Conservation (phyloP, 106 monocot species). For the Posidonia australis region DNA sequence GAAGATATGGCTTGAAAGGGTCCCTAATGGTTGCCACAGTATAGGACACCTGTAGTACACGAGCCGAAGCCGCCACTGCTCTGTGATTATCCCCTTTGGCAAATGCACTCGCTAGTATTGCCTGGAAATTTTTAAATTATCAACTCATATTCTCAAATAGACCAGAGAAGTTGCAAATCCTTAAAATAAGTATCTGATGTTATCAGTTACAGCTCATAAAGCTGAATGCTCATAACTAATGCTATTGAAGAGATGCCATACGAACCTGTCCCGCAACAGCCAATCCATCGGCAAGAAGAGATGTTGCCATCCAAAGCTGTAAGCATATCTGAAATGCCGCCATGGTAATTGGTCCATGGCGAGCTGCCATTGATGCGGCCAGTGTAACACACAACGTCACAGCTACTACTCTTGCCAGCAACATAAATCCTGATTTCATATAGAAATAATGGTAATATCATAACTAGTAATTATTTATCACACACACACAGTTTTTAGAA, state of each 20-base stretch:
- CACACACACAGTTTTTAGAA: too few relatives aligned
- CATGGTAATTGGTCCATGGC: conserved; percentile 59
- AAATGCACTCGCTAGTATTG: conserved; percentile 78
- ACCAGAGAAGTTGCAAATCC: neutral
- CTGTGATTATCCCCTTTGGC: conserved; percentile 51
- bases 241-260: neutral
- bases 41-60: conserved; percentile 61
- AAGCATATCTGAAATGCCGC: conserved; percentile 83
- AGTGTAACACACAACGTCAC: conserved; percentile 87
- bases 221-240: neutral
- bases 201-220: neutral
- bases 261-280: conserved; percentile 92
- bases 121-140: conserved; percentile 19
- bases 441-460: neutral
- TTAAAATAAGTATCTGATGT: neutral
- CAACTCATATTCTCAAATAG: neutral
- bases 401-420: conserved; percentile 75
- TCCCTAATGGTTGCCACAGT: neutral
- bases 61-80: conserved; percentile 37
- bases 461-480: too few relatives aligned
- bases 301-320: conserved; percentile 85
- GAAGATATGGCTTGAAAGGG: neutral
- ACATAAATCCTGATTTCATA: conserved; percentile 44
- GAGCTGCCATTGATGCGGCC: conserved; percentile 72
- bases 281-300: conserved; percentile 88